Conservation (phyloP, 1,139 yeast species). For the Geotrichum europaeum region DNA sequence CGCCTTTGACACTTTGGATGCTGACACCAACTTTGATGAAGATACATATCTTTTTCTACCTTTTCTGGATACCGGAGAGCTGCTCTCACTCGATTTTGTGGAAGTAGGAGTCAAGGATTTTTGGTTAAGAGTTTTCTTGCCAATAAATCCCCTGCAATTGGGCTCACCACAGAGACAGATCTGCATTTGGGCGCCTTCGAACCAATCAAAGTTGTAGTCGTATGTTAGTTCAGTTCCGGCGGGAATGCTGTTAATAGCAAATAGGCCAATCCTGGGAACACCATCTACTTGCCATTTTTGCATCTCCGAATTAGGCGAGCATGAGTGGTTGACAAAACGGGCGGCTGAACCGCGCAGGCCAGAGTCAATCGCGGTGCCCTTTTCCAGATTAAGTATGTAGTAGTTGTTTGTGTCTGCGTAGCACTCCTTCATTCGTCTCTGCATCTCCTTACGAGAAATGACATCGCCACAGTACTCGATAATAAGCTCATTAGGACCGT, state of each 20-base stretch:
- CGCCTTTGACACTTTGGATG: neutral
- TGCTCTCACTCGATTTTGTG: neutral
- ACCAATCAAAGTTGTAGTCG: conserved; percentile 42
- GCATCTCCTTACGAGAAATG: conserved; percentile 34
- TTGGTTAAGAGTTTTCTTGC: conserved; percentile 19
- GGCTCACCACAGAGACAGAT: conserved; percentile 37
- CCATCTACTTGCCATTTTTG: conserved; percentile 41
- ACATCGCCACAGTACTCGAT: conserved; percentile 44
- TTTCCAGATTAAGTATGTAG: conserved; percentile 37
- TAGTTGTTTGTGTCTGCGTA: conserved; percentile 29
- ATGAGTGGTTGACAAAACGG: conserved; percentile 42
- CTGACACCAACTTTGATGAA: neutral
- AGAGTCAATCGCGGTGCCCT: conserved; percentile 38
- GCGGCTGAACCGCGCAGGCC: conserved; percentile 40
- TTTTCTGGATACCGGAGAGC: neutral
- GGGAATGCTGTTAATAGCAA: conserved; percentile 36
- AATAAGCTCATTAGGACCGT: conserved; percentile 36
- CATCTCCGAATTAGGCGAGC: conserved; percentile 40
- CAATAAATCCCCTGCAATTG: conserved; percentile 38
- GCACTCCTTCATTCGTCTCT: conserved; percentile 28
- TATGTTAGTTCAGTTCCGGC: conserved; percentile 39
- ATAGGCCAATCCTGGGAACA: conserved; percentile 39
- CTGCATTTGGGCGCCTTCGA: conserved; percentile 37
- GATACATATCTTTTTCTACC: neutral
- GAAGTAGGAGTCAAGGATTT: neutral